Evolutionary conservation across 2,329 filamentous ascomycete species (phyloP), one percentile per base, ranked within the genome.

Genomic region (Cladosporium sp.): DNA sequence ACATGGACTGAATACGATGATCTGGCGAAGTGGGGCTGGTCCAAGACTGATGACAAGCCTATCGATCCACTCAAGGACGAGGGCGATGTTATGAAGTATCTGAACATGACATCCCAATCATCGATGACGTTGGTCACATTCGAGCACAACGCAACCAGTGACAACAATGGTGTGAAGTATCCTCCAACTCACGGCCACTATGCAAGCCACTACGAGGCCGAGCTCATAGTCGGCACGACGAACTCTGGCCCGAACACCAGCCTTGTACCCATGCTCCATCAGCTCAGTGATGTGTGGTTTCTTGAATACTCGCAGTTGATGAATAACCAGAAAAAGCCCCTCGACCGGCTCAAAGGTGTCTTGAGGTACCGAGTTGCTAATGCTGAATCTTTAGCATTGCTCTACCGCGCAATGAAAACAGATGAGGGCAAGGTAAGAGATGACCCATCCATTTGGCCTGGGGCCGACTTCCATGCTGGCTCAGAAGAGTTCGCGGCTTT

Each of bases 221-320:
- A 28, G n/a, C 20, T 56, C 6, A 56, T 56, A 2, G 34, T 32
- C 13, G 53, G 42, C 28, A 4, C 39, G 9, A 17, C 1, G 1
- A 56, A 56, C 12, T 39, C 2, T 20, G 53, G 53, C 3, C 44
- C 53, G 5, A 15, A 22, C 13, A 35, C 42, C 12, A 24, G 48
- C 12, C 35, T 35, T 20, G 58, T 13, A 20, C 39, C 58, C 8
- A 36, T 34, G 4, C 25, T 61, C 4, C 36, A 44, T 13, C 59
- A 49, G 12, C 57, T 48, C 57, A 61, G 58, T 4, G 62, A 64
- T 37, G 39, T 61, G 19, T 49, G 37, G 13, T 64, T 56, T 22
- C 57, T 64, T 13, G 39, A 57, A 28, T 61, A 36, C 19, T 54
- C 51, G 24, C 35, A 56, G 28, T 15, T 61, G 28, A 54, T 54